Evolutionary conservation across 2,329 filamentous ascomycete genomes (phyloP).

Genomic region (Penicillium sp.): DNA sequence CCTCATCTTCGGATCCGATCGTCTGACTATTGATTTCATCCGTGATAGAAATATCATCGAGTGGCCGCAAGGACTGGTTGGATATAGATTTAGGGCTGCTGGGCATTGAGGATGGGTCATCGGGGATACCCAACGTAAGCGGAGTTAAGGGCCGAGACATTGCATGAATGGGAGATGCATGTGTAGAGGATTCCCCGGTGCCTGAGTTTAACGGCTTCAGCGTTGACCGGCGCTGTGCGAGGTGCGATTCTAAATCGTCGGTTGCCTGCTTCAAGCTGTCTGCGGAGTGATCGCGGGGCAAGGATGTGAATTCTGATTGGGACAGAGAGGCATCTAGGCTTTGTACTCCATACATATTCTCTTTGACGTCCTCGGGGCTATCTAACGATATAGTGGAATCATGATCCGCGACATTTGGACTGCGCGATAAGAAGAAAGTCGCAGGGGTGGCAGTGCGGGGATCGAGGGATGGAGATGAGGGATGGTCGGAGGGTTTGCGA

Average conservation of each 20-base stretch:
- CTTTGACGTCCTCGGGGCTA: conserved; percentile 33
- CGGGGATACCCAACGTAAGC: conserved; percentile 46
- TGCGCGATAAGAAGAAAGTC: conserved; percentile 61
- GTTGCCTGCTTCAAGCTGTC: conserved; percentile 10
- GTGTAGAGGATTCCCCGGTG: conserved; percentile 20
- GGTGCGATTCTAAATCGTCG: conserved; percentile 24
- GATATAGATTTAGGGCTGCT: conserved; percentile 62
- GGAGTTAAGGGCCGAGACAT: conserved; percentile 50
- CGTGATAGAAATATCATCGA: conserved; percentile 57
- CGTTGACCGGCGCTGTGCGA: conserved; percentile 35
- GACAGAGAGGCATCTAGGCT: conserved; percentile 57
- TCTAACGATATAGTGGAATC: conserved; percentile 36
- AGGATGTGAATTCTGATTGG: conserved; percentile 31
- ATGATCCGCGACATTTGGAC: conserved; percentile 44
- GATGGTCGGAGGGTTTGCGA: conserved; percentile 38
- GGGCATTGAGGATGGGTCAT: conserved; percentile 52
- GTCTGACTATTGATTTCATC: conserved; percentile 59
- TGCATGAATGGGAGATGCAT: conserved; percentile 22
- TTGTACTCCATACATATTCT: conserved; percentile 58
- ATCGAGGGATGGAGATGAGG: conserved; percentile 35
- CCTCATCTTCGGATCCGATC: conserved; percentile 57
- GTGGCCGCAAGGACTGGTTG: conserved; percentile 57
- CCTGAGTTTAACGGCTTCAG: conserved; percentile 27
- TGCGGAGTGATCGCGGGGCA: conserved; percentile 12
- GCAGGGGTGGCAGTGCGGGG: conserved; percentile 48